phyloP scores from a whole-genome alignment of 1,284 basidiomycete genomes.

The Sporisorium graminicola region DNA sequence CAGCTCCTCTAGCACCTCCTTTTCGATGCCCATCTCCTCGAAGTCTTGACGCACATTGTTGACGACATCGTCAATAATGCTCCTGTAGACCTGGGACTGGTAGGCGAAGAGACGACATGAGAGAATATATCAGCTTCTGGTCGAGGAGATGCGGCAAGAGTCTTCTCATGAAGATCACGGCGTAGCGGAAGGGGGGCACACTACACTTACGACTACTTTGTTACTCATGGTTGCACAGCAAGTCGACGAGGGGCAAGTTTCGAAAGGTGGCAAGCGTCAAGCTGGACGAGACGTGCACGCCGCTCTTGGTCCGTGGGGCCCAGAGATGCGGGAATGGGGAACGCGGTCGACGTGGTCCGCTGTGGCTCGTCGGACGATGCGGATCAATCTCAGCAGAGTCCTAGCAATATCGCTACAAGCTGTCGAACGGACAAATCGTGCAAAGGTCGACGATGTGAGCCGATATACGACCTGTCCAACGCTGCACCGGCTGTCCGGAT shows the following conservation, averaged over 20 bases:
- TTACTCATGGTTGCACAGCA: conserved; percentile 49
- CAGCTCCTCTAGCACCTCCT: conserved; percentile 88
- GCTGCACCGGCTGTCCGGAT: background rate
- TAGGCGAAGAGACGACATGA: too few species aligned
- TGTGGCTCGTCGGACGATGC: background rate
- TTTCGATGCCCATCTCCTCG: conserved; percentile 94
- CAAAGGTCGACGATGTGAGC: background rate
- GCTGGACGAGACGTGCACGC: background rate
- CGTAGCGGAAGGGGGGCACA: conserved; percentile 5
- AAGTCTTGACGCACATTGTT: conserved; percentile 89
- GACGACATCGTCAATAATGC: conserved; percentile 97
- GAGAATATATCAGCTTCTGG: background rate
- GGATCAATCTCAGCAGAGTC: background rate
- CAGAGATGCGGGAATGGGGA: background rate
- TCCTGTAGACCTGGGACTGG: conserved; percentile 91
- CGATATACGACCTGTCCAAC: background rate
- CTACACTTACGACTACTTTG: conserved; percentile 54
- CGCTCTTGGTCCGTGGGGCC: background rate
- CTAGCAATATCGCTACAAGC: background rate
- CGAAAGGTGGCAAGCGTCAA: background rate
- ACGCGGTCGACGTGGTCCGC: background rate
- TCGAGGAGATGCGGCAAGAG: background rate
- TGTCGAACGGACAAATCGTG: background rate
- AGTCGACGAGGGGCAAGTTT: background rate
- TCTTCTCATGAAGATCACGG: too few species aligned